Base-by-base conservation (phyloP, 1,139 yeast species). In the Debaryomyces subglobosus region DNA sequence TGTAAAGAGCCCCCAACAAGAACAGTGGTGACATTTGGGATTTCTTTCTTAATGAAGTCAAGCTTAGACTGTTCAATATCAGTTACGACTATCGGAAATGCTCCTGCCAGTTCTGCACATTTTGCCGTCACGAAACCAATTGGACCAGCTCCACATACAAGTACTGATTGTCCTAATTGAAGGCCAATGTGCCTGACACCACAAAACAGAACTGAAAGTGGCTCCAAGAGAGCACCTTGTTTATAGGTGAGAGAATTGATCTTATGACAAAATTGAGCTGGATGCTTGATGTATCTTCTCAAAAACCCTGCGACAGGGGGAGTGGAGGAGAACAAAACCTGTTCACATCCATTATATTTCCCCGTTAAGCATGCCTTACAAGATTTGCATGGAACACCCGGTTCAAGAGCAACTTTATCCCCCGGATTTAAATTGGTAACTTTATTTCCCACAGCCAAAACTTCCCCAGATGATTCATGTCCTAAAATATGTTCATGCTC, bases 311-410 rank as follows among this genome's bases (percentile, higher is more conserved):
- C 50, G 39, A 56, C 56, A 24, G 67, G 66, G 21, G 62, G 63
- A 30, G 64, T 64, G 24, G 65, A 59, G 16, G 55, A 43, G 34
- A 64, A 64, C 35, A 54, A 57, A 32, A 63, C 65, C 12, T 58
- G 54, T 27, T 51, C 49, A 48, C 68, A 64, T 30, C 63, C 54
- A 48, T 64, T 64, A 51, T 63, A 63, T 39, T 61, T 57, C 33
- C 69, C 69, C 35, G 55, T 57, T 35, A 64, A 62, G 44, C 68
- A 63, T 12, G 61, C 61, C 38, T 61, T 62, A 44, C 74, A 71
- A 43, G 59, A 52, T 25, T 68, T 64, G 45, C 71, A 60, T 29
- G 67, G 63, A 21, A 57, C 43, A 41, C 62, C 65, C 10, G 68
- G 68, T 48, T 64, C 68, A 48, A 64, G 53, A 15, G 69, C 67